These are phyloP conservation scores for Citrullus colocynthis DNA, from an alignment of 306 rosid genomes.

Conservation along the genomic window DNA sequence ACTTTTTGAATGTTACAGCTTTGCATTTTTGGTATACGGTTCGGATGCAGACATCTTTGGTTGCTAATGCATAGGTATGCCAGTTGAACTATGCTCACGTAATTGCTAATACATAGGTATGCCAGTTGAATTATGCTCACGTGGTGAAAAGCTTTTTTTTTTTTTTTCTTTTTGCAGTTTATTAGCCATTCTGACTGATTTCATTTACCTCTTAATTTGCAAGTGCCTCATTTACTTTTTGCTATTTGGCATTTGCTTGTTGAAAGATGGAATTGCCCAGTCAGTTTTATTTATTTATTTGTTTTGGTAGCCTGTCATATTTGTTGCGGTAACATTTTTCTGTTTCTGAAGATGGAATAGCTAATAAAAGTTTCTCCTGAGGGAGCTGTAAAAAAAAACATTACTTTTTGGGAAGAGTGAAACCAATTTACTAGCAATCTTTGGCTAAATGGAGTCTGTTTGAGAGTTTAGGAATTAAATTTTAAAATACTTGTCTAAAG, in stretches of 20 bases:
- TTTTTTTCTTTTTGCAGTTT: background rate
- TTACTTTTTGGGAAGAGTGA: too few relatives aligned
- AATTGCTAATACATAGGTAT: too few relatives aligned
- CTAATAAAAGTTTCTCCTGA: background rate
- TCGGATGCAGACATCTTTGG: too few relatives aligned
- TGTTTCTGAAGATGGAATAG: too few relatives aligned
- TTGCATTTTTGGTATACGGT: background rate
- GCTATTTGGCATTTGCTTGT: background rate
- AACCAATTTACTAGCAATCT: too few relatives aligned
- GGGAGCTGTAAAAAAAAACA: background rate
- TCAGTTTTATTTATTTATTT: background rate
- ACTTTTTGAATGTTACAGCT: background rate
- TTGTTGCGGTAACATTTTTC: background rate
- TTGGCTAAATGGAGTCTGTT: too few relatives aligned
- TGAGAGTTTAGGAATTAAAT: too few relatives aligned
- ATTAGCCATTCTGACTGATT: background rate
- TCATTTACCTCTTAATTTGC: background rate
- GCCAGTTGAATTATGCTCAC: too few relatives aligned
- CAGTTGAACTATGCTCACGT: too few relatives aligned
- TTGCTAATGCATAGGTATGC: too few relatives aligned
- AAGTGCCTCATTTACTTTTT: background rate
- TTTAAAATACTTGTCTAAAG: too few relatives aligned
- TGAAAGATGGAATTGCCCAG: background rate
- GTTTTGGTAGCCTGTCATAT: background rate
- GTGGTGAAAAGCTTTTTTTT: background rate